These are phyloP conservation scores for Phialemonium atrogriseum DNA, from an alignment of 2,329 filamentous ascomycete species.

Conservation along the genomic window DNA sequence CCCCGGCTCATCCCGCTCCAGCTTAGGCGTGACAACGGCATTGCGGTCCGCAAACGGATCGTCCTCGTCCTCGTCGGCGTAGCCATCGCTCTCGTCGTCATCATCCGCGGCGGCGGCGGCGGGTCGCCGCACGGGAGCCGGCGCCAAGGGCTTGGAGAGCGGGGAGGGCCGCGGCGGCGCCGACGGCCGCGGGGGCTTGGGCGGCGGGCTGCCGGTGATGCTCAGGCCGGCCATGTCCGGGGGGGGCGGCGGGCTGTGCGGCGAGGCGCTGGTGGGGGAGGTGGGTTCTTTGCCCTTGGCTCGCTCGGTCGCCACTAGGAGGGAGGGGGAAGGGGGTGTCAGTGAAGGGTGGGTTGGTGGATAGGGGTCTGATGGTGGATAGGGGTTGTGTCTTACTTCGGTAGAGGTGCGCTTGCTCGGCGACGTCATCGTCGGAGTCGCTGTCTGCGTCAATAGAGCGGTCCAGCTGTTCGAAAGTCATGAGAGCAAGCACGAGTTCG, in stretches of 20 bases:
- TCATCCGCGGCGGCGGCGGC: constrained; percentile 37
- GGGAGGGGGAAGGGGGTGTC: background rate
- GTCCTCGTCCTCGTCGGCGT: constrained; percentile 68
- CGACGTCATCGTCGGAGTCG: constrained; percentile 60
- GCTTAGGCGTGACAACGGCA: constrained; percentile 40
- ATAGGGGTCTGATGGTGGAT: constrained; percentile 9
- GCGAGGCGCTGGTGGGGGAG: constrained; percentile 30
- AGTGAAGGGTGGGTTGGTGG: background rate
- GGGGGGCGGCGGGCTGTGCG: constrained; percentile 20
- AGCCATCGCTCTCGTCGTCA: constrained; percentile 40
- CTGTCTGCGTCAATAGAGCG: constrained; percentile 71
- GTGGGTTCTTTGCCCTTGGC: constrained; percentile 39
- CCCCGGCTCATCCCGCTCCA: constrained; percentile 28
- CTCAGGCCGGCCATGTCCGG: constrained; percentile 36
- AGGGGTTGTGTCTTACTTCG: constrained; percentile 36
- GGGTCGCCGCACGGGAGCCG: constrained; percentile 29
- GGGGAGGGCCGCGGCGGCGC: constrained; percentile 39
- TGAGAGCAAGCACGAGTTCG: constrained; percentile 85
- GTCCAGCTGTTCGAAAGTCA: constrained; percentile 91
- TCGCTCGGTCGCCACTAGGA: constrained; percentile 40
- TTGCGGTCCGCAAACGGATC: constrained; percentile 84
- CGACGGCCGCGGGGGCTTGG: constrained; percentile 28
- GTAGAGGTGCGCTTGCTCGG: constrained; percentile 59
- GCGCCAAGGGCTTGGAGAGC: constrained; percentile 39
- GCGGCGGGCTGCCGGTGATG: constrained; percentile 27